A percentile compares a stretch with the other conserved stretches of the same genome.
Conservation (phyloP, 345 rosid genomes). For the Hypericum androsaemum region DNA sequence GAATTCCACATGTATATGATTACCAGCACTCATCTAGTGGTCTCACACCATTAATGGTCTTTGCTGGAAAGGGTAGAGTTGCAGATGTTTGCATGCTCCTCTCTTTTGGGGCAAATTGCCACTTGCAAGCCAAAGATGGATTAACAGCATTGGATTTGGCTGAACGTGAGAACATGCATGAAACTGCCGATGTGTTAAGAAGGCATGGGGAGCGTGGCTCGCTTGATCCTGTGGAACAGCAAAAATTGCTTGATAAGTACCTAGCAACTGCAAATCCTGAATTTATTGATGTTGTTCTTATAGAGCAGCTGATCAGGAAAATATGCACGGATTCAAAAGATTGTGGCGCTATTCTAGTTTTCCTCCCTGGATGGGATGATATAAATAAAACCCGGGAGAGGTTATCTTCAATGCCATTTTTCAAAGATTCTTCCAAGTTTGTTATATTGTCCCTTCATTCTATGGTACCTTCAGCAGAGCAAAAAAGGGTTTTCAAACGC, state of each 20-base stretch:
- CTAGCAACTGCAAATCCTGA: slow-evolving; percentile 51
- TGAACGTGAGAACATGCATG: slow-evolving; percentile 51
- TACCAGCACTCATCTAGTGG: slow-evolving; percentile 68
- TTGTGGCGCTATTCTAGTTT: slow-evolving; percentile 79
- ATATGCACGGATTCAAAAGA: slow-evolving; percentile 59
- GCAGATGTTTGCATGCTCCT: slow-evolving; percentile 80
- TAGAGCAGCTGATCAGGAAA: slow-evolving; percentile 59
- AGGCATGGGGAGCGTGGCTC: slow-evolving; percentile 32
- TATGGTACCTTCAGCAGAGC: slow-evolving; percentile 79
- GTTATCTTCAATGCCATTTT: slow-evolving; percentile 44
- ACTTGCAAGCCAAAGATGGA: slow-evolving; percentile 47
- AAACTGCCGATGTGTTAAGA: slow-evolving; percentile 53
- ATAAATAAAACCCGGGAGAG: slow-evolving; percentile 59
- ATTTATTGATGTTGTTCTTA: slow-evolving; percentile 60
- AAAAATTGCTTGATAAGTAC: slow-evolving; percentile 56
- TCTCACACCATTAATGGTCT: slow-evolving; percentile 75
- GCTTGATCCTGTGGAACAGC: slow-evolving; percentile 32
- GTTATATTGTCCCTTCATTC: slow-evolving; percentile 75
- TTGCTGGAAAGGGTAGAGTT: slow-evolving; percentile 80
- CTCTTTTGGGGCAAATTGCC: slow-evolving; percentile 61
- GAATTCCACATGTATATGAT: slow-evolving; percentile 41
- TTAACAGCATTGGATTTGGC: slow-evolving; percentile 62
- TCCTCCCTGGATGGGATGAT: slow-evolving; percentile 98
- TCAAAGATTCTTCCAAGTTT: slow-evolving; percentile 51
- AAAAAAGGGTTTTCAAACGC: slow-evolving; percentile 67